Evolutionary conservation across 352 stramenopile genomes (phyloP), one percentile per base, ranked within the genome.

Genomic region (Phytophthora tubulina): DNA sequence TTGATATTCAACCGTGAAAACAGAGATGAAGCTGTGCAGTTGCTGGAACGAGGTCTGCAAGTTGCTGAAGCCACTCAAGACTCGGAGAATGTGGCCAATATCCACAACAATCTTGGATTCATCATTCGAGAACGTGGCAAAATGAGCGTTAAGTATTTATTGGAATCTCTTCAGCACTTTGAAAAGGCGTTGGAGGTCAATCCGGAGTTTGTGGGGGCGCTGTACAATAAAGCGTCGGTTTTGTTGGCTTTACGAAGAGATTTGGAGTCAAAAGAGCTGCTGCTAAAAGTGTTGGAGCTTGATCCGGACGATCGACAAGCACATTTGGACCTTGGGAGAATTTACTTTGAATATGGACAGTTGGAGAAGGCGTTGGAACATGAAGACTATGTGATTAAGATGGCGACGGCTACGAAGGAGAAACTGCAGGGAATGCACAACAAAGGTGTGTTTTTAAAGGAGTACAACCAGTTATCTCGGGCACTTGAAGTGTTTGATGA

Each of bases 71-170:
- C 68, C 2, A 74, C 67, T 3, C 62, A 82, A 44, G 80, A 93
- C 59, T 54, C 50, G 6, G 63, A 77, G 3, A 88, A 76, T 8
- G 52, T 82, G 17, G 82, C 66, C 1, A 76, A 81, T 4, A 90
- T 91, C 45, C 76, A 84, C 60, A 95, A 90, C 63, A 96, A 97
- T 70, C 76, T 97, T 7, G 90, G 90, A 13, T 84, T 82, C 39
- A 52, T 93, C 9, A 36, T 77, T 10, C 83, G 89, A 2, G 56
- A 70, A 10, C 15, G 58, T 6, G 59, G 78, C 5, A 76, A 56
- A 31, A 64, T 53, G 27, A 88, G 82, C 55, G 61, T 91, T 13
- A 51, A 61, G 6, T 61, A 79, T n/a, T 78, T 63, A 17, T 58
- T 90, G 9, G 46, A 82, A 35, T 84, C 88, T 21, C 88, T 96